Evolutionary conservation across 352 stramenopile species (phyloP).

Genomic region (Phytophthora pseudosyringae): DNA sequence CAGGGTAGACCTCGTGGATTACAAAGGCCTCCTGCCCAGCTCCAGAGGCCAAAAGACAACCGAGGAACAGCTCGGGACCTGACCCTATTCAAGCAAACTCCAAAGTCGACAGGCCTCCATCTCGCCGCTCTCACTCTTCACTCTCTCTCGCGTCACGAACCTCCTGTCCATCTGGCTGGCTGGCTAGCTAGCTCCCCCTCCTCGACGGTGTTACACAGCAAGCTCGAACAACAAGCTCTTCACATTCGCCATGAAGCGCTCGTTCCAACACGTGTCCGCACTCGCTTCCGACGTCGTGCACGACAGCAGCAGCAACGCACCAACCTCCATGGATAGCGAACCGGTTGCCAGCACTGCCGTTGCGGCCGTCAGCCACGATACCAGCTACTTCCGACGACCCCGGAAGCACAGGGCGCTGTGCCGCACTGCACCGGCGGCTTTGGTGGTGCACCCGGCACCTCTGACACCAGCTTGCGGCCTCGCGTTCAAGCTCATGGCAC

Average conservation of each 20-base stretch:
- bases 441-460: constrained; percentile 12
- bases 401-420: constrained; percentile 34
- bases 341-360: constrained; percentile 21
- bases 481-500: constrained; percentile 12
- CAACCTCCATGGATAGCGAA: constrained; percentile 17
- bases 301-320: constrained; percentile 2
- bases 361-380: constrained; percentile 16
- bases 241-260: constrained; percentile 55
- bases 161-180: constrained; percentile 42
- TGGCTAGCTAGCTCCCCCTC: constrained; percentile 22
- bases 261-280: constrained; percentile 44
- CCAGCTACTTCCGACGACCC: constrained; percentile 24
- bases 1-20: constrained; percentile 1
- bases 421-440: constrained; percentile 10
- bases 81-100: constrained; percentile 32
- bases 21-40: constrained; percentile 15
- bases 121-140: constrained; percentile 40
- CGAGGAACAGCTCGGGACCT: constrained; percentile 37
- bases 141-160: constrained; percentile 40
- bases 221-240: constrained; percentile 25
- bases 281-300: constrained; percentile 16
- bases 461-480: constrained; percentile 9
- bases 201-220: constrained; percentile 16
- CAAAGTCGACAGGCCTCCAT: constrained; percentile 40
- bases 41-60: constrained; percentile 20